phyloP scores from a whole-genome alignment of 108 stramenopile genomes.

The Pelagomonas calceolata region DNA sequence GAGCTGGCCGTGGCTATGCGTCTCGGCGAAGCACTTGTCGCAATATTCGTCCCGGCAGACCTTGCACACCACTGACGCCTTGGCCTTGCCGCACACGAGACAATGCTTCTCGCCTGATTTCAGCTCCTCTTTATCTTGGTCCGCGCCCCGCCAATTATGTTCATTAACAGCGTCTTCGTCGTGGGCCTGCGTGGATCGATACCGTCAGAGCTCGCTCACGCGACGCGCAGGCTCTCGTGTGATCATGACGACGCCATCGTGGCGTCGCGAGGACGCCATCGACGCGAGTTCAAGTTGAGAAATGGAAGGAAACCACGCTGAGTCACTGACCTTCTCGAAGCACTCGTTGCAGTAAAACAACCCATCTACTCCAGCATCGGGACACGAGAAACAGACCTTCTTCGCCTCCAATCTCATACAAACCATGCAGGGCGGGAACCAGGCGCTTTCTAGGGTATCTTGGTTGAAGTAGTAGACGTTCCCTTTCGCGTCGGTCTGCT shows the following conservation, averaged over 20 bases:
- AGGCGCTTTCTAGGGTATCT: slow-evolving; percentile 22
- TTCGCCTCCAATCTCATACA: slow-evolving; percentile 25
- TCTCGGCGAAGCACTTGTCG: slow-evolving; percentile 23
- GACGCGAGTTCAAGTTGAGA: no score
- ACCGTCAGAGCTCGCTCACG: no score
- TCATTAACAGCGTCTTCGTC: slow-evolving; percentile 13
- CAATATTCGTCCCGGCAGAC: slow-evolving; percentile 25
- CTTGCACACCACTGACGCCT: slow-evolving; percentile 26
- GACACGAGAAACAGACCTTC: slow-evolving; percentile 19
- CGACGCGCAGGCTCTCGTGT: no score
- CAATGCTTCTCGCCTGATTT: slow-evolving; percentile 22
- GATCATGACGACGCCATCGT: no score
- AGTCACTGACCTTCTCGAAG: slow-evolving; percentile 18
- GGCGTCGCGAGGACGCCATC: no score
- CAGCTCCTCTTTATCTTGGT: slow-evolving; percentile 29
- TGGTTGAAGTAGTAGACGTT: slow-evolving; percentile 33
- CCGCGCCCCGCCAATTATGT: slow-evolving; percentile 23
- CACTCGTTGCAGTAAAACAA: slow-evolving; percentile 25
- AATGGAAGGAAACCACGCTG: no score
- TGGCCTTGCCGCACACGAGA: slow-evolving; percentile 23
- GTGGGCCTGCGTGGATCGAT: no score
- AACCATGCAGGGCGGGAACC: slow-evolving; percentile 35
- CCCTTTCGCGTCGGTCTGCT: slow-evolving; percentile 30
- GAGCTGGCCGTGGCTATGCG: slow-evolving; percentile 26
- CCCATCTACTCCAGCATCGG: not conserved